Conservation (phyloP, 2,329 filamentous ascomycete species). For the Diaporthe sp. region DNA sequence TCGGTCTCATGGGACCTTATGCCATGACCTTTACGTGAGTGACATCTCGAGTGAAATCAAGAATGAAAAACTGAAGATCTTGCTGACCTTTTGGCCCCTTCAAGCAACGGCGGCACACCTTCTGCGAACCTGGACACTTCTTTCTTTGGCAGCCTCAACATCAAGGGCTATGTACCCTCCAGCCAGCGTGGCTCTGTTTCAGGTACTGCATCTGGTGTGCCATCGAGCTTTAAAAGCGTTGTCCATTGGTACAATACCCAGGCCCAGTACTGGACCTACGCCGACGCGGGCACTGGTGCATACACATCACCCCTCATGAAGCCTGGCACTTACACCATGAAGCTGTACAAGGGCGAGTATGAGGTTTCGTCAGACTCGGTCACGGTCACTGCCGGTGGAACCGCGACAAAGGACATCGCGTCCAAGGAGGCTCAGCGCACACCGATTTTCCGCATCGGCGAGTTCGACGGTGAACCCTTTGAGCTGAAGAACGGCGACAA, state of each 20-base stretch:
- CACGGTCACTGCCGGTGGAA: slow-evolving; percentile 62
- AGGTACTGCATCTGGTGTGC: slow-evolving; percentile 71
- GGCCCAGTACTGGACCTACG: slow-evolving; percentile 75
- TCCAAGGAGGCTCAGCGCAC: slow-evolving; percentile 51
- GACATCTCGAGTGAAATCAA: too few species aligned
- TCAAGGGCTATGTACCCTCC: slow-evolving; percentile 69
- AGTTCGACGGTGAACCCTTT: slow-evolving; percentile 67
- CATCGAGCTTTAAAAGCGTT: slow-evolving; percentile 65
- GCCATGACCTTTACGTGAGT: slow-evolving; percentile 45
- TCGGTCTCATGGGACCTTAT: slow-evolving; percentile 76
- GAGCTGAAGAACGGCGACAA: slow-evolving; percentile 71
- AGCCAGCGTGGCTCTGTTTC: slow-evolving; percentile 69
- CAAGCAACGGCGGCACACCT: slow-evolving; percentile 1
- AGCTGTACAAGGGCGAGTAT: slow-evolving; percentile 72
- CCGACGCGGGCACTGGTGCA: slow-evolving; percentile 62
- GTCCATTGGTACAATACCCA: slow-evolving; percentile 75
- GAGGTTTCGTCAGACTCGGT: slow-evolving; percentile 64
- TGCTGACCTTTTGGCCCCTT: neutral
- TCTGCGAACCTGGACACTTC: slow-evolving; percentile 21
- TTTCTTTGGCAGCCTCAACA: slow-evolving; percentile 52
- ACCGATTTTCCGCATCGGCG: slow-evolving; percentile 67
- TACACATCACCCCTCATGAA: slow-evolving; percentile 77
- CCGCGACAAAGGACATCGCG: slow-evolving; percentile 63
- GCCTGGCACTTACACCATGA: slow-evolving; percentile 76
- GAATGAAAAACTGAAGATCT: too few species aligned